Base-by-base conservation (phyloP, 768 basidiomycete genomes). In the Leccinum uliginosum region DNA sequence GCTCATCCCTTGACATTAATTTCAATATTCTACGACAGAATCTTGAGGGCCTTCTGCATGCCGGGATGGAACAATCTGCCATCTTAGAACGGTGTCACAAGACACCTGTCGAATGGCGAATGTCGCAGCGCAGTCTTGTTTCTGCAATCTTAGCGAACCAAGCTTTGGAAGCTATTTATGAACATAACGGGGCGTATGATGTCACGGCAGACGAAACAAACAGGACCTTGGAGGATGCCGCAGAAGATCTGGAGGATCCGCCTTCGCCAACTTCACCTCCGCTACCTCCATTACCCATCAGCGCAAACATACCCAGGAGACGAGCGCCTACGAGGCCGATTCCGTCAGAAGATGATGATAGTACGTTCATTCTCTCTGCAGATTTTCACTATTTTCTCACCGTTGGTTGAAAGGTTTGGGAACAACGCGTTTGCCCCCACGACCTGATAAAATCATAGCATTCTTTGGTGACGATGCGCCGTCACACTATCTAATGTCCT, bases 391-490 rank as follows among this genome's bases (percentile, higher is more conserved):
- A n/a, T 19, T 21, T 50, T 53, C 11, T 21, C 47, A 17, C n/a
- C 4, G 38, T 53, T 30, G 38, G 27, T 49, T 23, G 12, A 21
- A 51, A 71, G 71, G 48, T 47, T 30, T 67, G 24, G 21, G 46
- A 15, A 38, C 45, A 9, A 43, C 52, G 9, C 68, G 62, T 14
- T 57, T 59, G 0, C 65, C 64, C 49, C 61, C 64, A 3, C 61
- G 71, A 54, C 51, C 61, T 2, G 56, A 71, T 44, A 84, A 84
- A 63, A 75, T 84, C 52, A 70, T 71, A 50, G 78, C 78, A 60
- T 67, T 83, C 47, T 74, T 85, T 59, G 84, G 84, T 7, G 71
- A 74, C 8, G 82, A 82, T 35, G 77, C 76, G 9, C 82, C 83
- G 0, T 67, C 68, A 21, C 71, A 75, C 50, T 76, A 77, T 59